Base-by-base conservation (phyloP, 2,329 filamentous ascomycete genomes). In the Periconia sp. region DNA sequence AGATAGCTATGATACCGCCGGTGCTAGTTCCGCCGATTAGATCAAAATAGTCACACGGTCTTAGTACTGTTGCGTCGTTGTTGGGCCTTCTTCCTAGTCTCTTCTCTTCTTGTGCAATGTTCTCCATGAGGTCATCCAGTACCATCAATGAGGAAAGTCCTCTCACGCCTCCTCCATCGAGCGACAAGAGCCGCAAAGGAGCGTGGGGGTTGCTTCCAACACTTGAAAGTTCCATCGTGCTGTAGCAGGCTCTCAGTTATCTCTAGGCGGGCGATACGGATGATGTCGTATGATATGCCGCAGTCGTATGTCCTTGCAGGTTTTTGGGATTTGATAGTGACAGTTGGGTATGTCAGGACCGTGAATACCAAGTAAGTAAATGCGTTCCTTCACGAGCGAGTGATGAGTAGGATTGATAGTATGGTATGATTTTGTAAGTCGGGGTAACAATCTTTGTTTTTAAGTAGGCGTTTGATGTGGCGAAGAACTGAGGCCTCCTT, bases 1-100 rank as follows among this genome's bases (percentile, higher is more conserved):
- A 61, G 9, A 75, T 69, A 9, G 73, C 73, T 42, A 75, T 76
- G 45, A 76, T 74, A 1, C 73, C 73, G 8, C 73, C 73, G 0
- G 73, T 76, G 11, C 70, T 74, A 11, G 73, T 75, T 1, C 73
- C 73, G 10, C 72, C 72, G 31, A 75, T 75, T 52, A 76, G 59
- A 50, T 76, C 73, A 42, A 76, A 75, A 45, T 76, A 75, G 54
- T 76, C 73, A 50, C 69, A 74, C 1, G 73, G 73, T 49, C 64
- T 73, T 13, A 74, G 53, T 3, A 65, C 61, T 8, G 56, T 60
- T 37, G 68, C 60, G 27, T 73, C 61, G 35, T 59, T 64, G 31
- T 59, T 56, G 2, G 59, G 45, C 45, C 72, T 59, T 31, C 65
- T 53, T 20, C 66, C 66, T 30, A 75, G 49, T 47, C 72, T 56